Evolutionary conservation across 768 basidiomycete species (phyloP), one percentile per base, ranked within the genome.

Genomic region (Leccinum sublutescens): DNA sequence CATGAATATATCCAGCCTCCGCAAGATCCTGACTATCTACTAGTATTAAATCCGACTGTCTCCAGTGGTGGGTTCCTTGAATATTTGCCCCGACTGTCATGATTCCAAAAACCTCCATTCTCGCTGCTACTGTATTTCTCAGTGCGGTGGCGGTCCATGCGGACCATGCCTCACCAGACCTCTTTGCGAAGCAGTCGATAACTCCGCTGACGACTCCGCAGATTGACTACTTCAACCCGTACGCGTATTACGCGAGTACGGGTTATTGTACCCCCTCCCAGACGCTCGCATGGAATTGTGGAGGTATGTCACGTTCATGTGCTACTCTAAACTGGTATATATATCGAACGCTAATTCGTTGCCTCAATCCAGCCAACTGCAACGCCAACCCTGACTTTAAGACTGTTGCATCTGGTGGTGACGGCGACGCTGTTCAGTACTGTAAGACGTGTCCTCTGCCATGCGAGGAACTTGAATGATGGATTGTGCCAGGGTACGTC

Each of bases 231-330:
- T 85, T 77, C 68, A 77, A 64, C 38, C 76, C 84, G 1, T 86
- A 79, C 71, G 78, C 27, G 1, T 27, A 27, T 8, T 27, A 79
- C 62, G 82, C 85, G 1, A 78, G 79, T 36, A 66, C 82, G 9
- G 84, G 75, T 1, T 82, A 82, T 61, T 87, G 85, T 57, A 54
- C 68, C 15, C 71, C 27, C 6, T 54, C 76, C 4, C 55, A 70
- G 40, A 81, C 79, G 23, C 62, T 78, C 45, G 73, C 75, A n/a
- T 86, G 85, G 83, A 66, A 77, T 31, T 86, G 85, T 68, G 86
- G 85, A 70, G 60, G 83, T 82, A 60, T 55, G 78, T 71, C 47
- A n/a, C 45, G 23, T 40, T 21, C 7, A 56, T 38, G 5, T 10
- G 25, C 50, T 48, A 9, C 50, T 15, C 17, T 34, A 4, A 23